phyloP scores from a whole-genome alignment of 2,329 filamentous ascomycete genomes.

The Paecilomyces formosus region DNA sequence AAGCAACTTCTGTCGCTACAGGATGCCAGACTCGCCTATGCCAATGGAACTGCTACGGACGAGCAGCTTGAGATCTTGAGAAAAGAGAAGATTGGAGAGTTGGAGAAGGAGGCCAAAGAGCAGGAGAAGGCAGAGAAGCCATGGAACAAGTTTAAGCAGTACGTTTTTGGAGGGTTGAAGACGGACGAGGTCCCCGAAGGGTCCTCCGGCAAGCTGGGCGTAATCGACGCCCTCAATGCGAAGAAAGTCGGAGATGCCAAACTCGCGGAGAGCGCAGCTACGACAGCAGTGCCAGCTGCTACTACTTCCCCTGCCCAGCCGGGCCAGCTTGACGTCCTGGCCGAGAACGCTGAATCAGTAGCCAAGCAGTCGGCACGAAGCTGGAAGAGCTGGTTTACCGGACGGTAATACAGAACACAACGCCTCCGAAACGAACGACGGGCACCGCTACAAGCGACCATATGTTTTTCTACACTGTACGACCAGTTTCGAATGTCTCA shows the following conservation, averaged over 20 bases:
- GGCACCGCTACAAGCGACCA: neutral
- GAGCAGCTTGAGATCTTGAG: conserved; percentile 38
- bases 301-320: conserved; percentile 5
- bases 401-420: conserved; percentile 17
- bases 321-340: conserved; percentile 27
- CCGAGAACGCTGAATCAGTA: conserved; percentile 26
- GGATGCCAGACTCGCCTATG: conserved; percentile 34
- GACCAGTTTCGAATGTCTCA: neutral
- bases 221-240: conserved; percentile 29
- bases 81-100: conserved; percentile 38
- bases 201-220: conserved; percentile 12
- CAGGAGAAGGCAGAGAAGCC: conserved; percentile 31
- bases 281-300: neutral
- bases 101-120: conserved; percentile 30
- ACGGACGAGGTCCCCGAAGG: conserved; percentile 18
- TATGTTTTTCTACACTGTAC: neutral
- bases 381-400: conserved; percentile 34
- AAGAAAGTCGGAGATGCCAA: conserved; percentile 21
- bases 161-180: conserved; percentile 32
- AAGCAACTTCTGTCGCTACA: conserved; percentile 35
- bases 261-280: neutral
- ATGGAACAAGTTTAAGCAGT: conserved; percentile 31
- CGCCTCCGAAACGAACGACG: neutral
- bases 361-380: conserved; percentile 28
- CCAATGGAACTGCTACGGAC: conserved; percentile 29